Conservation (phyloP, 805 yeast species). For the Trichomonascus vanleenenianus region DNA sequence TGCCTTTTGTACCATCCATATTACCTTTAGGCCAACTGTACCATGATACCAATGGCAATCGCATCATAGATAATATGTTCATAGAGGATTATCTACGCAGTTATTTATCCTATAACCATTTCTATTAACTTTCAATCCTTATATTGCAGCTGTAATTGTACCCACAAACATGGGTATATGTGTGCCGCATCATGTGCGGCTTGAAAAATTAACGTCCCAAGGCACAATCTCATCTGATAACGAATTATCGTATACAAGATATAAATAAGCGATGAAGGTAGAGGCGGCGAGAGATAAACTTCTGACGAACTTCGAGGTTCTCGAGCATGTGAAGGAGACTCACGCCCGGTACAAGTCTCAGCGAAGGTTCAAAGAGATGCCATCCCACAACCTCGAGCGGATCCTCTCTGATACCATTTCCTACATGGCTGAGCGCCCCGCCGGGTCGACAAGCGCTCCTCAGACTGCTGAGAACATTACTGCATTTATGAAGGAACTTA, state of each 20-base stretch:
- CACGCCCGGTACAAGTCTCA: conserved; percentile 5
- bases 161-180: too few species aligned
- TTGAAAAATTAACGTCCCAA: background rate
- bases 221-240: too few species aligned
- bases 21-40: background rate
- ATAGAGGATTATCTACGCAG: too few species aligned
- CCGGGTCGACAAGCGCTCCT: conserved; percentile 29
- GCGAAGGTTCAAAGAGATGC: background rate
- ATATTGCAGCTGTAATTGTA: too few species aligned
- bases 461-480: conserved; percentile 29
- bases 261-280: conserved; percentile 39
- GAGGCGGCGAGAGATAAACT: conserved; percentile 47
- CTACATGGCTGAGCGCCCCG: conserved; percentile 33
- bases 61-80: too few species aligned
- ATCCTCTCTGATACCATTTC: conserved; percentile 31
- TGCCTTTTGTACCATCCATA: background rate
- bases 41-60: too few species aligned
- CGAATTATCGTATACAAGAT: too few species aligned
- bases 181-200: background rate
- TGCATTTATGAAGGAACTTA: conserved; percentile 37
- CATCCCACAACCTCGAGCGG: conserved; percentile 25
- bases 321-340: conserved; percentile 36
- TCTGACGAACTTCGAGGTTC: conserved; percentile 60
- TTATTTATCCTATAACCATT: too few species aligned
- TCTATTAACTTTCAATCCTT: too few species aligned